phyloP scores from a whole-genome alignment of 129 eudicot genomes.

The Pulicaria dysenterica region DNA sequence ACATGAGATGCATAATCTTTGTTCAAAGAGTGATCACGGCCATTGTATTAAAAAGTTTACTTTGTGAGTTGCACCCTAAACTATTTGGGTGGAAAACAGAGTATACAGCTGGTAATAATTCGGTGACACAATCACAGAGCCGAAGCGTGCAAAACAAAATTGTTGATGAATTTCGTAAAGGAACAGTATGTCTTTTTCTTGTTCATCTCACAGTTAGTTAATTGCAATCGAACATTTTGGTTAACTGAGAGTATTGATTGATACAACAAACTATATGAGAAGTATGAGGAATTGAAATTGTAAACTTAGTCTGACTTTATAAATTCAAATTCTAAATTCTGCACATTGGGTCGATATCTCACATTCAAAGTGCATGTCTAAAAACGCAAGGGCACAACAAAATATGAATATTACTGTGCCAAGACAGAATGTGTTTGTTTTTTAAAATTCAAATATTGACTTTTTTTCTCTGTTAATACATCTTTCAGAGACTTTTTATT shows the following conservation, averaged over 20 bases:
- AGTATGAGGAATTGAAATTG: too few species aligned
- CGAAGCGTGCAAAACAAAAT: conserved; percentile 61
- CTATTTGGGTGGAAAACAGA: conserved; percentile 62
- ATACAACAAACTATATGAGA: too few species aligned
- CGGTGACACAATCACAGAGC: conserved; percentile 58
- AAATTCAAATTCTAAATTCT: too few species aligned
- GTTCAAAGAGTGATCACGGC: conserved; percentile 86
- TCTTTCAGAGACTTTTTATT: too few species aligned
- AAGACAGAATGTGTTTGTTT: too few species aligned
- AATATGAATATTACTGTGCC: too few species aligned
- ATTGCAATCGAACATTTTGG: not conserved
- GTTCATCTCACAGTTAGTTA: conserved; percentile 8
- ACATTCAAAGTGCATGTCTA: too few species aligned
- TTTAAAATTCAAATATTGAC: not conserved
- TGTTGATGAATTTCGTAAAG: conserved; percentile 79
- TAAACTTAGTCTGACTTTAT: too few species aligned
- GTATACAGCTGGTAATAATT: conserved; percentile 62
- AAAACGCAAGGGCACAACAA: too few species aligned
- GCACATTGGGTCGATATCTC: too few species aligned
- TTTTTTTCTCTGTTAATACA: not conserved
- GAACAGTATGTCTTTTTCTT: conserved; percentile 44
- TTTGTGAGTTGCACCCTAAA: conserved; percentile 59
- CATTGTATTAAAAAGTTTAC: conserved; percentile 56
- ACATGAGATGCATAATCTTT: conserved; percentile 84
- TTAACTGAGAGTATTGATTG: too few species aligned